These are phyloP conservation scores for Quillaja saponaria DNA, from an alignment of 306 rosid species.

Conservation along the genomic window DNA sequence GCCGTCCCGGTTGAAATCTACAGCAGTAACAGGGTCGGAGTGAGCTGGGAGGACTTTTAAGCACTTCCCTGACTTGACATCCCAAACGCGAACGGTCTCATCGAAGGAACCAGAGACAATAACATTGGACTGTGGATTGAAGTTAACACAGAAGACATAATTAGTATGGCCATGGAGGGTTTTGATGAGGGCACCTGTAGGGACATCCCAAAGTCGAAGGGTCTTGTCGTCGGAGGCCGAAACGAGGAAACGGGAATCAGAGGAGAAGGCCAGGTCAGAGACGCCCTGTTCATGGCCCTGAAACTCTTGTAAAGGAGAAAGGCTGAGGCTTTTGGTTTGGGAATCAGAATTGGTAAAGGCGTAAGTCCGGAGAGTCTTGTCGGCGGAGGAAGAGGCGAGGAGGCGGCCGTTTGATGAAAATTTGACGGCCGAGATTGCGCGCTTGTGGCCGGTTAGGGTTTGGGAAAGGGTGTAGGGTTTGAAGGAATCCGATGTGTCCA, in stretches of 20 bases:
- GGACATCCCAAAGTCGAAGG: slow-evolving; percentile 86
- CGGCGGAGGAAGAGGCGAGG: slow-evolving; percentile 91
- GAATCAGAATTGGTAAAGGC: slow-evolving; percentile 50
- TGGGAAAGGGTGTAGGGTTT: slow-evolving; percentile 61
- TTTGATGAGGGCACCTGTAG: slow-evolving; percentile 66
- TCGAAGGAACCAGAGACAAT: slow-evolving; percentile 95
- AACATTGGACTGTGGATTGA: slow-evolving; percentile 85
- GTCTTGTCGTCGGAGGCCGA: slow-evolving; percentile 98
- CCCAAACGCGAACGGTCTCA: slow-evolving; percentile 96
- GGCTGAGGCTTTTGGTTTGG: slow-evolving; percentile 39
- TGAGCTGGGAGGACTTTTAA: slow-evolving; percentile 91
- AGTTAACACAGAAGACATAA: slow-evolving; percentile 83
- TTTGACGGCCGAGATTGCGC: slow-evolving; percentile 78
- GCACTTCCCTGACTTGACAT: slow-evolving; percentile 81
- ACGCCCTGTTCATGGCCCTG: slow-evolving; percentile 87
- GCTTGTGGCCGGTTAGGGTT: slow-evolving; percentile 73
- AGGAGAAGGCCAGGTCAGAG: slow-evolving; percentile 89
- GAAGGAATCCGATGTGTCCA: slow-evolving; percentile 40
- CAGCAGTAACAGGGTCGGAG: slow-evolving; percentile 94
- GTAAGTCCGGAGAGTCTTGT: slow-evolving; percentile 84
- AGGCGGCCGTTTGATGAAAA: slow-evolving; percentile 88
- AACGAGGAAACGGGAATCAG: slow-evolving; percentile 77
- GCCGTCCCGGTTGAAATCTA: slow-evolving; percentile 85
- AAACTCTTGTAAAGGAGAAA: slow-evolving; percentile 69
- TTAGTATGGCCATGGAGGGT: slow-evolving; percentile 91